Percentiles rank a stretch among this genome's conserved stretches.
Conservation (phyloP, 2,329 filamentous ascomycete genomes). For the Phaeosphaeriaceae sp. region DNA sequence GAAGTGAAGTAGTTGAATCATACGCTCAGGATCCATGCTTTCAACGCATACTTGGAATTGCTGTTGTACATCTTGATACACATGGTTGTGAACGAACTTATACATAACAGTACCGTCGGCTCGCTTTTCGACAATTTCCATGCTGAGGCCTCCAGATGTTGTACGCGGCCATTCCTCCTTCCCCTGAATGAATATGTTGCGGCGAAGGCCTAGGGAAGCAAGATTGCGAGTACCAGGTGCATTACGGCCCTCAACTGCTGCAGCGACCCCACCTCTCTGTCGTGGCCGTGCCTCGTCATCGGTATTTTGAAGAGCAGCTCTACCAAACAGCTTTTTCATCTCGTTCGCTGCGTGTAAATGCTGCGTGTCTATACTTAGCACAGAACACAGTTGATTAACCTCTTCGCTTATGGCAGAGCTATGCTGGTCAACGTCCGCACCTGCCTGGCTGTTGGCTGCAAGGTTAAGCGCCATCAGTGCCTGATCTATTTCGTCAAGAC, state of each 20-base stretch:
- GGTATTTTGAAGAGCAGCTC: conserved; percentile 64
- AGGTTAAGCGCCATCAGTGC: conserved; percentile 65
- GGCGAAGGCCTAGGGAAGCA: conserved; percentile 72
- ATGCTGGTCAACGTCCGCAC: conserved; percentile 24
- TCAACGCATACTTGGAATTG: conserved; percentile 82
- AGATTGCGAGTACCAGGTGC: conserved; percentile 66
- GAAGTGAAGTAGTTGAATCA: conserved; percentile 75
- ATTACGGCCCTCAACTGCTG: conserved; percentile 61
- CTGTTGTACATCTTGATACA: conserved; percentile 76
- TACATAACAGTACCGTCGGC: conserved; percentile 72
- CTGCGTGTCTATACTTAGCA: conserved; percentile 70
- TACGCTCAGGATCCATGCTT: conserved; percentile 79
- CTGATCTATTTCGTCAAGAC: conserved; percentile 69
- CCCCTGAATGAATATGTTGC: conserved; percentile 84
- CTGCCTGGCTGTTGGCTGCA: conserved; percentile 22
- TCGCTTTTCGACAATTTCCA: conserved; percentile 70
- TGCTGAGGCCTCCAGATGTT: conserved; percentile 80
- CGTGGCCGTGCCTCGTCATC: conserved; percentile 59
- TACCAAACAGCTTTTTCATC: conserved; percentile 79
- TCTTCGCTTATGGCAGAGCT: conserved; percentile 42
- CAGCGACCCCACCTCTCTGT: conserved; percentile 64
- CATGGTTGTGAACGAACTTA: conserved; percentile 73
- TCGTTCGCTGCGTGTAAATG: conserved; percentile 88
- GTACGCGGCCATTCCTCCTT: conserved; percentile 86
- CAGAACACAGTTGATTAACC: conserved; percentile 56